Conservation (phyloP, 352 stramenopile species). For the Pythium chondricola region DNA sequence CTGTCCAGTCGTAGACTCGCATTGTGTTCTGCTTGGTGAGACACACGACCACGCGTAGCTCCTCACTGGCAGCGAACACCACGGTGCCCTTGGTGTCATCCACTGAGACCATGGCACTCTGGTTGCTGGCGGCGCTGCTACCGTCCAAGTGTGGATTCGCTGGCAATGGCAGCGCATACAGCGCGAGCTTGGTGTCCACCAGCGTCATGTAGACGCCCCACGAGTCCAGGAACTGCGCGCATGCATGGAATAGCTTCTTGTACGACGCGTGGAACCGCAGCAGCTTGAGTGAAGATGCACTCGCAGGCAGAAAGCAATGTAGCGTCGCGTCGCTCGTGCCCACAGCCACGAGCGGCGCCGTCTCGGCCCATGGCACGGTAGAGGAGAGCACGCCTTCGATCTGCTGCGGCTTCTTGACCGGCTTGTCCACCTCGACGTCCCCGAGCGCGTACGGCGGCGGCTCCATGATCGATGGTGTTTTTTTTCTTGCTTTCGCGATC, state of each 20-base stretch:
- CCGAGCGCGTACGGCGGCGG: slow-evolving; percentile 32
- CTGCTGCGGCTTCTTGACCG: slow-evolving; percentile 47
- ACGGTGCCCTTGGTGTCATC: slow-evolving; percentile 60
- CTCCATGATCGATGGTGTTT: no score
- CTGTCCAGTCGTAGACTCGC: slow-evolving; percentile 72
- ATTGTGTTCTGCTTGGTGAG: slow-evolving; percentile 61
- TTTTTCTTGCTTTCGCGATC: no score
- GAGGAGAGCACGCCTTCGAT: slow-evolving; percentile 46
- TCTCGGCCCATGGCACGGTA: slow-evolving; percentile 22
- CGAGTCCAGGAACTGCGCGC: slow-evolving; percentile 46
- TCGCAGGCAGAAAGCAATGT: slow-evolving; percentile 43
- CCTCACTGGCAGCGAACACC: slow-evolving; percentile 50
- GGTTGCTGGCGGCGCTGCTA: background rate
- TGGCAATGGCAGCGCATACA: slow-evolving; percentile 57
- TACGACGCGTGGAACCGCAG: slow-evolving; percentile 49
- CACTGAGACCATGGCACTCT: slow-evolving; percentile 27
- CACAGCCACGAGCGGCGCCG: slow-evolving; percentile 48
- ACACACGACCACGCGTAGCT: slow-evolving; percentile 38
- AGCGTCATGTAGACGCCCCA: slow-evolving; percentile 69
- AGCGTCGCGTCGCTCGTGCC: slow-evolving; percentile 51
- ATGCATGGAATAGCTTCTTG: slow-evolving; percentile 54
- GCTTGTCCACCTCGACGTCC: slow-evolving; percentile 47
- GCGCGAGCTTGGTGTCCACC: slow-evolving; percentile 44
- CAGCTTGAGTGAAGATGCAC: slow-evolving; percentile 11
- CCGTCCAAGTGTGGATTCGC: slow-evolving; percentile 34